phyloP scores from a whole-genome alignment of 805 yeast genomes.

The Myxozyma neotropica region DNA sequence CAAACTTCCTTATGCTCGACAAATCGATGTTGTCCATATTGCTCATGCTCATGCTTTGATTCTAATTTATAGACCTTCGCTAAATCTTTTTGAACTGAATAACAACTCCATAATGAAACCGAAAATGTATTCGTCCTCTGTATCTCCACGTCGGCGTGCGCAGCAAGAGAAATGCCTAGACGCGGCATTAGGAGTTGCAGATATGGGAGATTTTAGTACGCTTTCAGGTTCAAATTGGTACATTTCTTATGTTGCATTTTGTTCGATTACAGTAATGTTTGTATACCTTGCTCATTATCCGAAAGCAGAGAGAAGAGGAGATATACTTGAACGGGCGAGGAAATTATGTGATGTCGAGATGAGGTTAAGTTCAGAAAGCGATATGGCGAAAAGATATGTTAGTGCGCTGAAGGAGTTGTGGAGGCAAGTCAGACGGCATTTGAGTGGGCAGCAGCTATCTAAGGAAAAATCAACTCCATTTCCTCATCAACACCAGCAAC shows the following conservation, averaged over 20 bases:
- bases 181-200: slow-evolving; percentile 24
- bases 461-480: too few relatives aligned
- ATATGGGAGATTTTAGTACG: slow-evolving; percentile 9
- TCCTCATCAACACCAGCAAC: too few relatives aligned
- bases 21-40: slow-evolving; percentile 19
- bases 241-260: slow-evolving; percentile 24
- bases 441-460: slow-evolving; percentile 2
- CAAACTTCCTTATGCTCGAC: slow-evolving; percentile 23
- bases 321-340: slow-evolving; percentile 23
- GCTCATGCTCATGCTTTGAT: slow-evolving; percentile 31
- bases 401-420: slow-evolving; percentile 28
- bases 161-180: slow-evolving; percentile 27
- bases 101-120: background rate
- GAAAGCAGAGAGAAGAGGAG: background rate
- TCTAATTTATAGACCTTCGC: slow-evolving; percentile 25
- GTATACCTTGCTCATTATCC: slow-evolving; percentile 26
- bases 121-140: background rate
- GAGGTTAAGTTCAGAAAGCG: slow-evolving; percentile 16
- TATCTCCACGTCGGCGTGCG: background rate
- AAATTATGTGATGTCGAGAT: slow-evolving; percentile 24
- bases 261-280: slow-evolving; percentile 31
- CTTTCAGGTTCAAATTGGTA: slow-evolving; percentile 27
- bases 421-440: slow-evolving; percentile 21
- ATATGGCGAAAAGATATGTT: slow-evolving; percentile 26
- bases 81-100: slow-evolving; percentile 2